Base-by-base conservation (phyloP, 1,284 basidiomycete genomes). In the Boletus hoseneyae region DNA sequence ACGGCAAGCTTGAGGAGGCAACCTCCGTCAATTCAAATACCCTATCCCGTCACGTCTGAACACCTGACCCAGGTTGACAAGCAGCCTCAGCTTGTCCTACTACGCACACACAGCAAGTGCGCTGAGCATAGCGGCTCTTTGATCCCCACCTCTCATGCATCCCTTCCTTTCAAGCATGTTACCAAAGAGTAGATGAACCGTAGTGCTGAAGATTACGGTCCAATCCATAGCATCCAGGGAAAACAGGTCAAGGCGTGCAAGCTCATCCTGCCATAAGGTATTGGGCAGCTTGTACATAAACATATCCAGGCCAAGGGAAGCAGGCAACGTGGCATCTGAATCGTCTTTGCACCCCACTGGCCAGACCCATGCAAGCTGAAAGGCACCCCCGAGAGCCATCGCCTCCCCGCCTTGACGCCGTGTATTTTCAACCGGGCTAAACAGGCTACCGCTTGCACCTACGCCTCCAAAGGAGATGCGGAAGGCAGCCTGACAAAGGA, bases 131-230 rank as follows among this genome's bases (percentile, higher is more conserved):
- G 93, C 91, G 27, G 82, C 73, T 67, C 90, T 73, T 29, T 91
- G 77, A 48, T 93, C 89, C 0, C 77, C 80, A 50, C 85, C 87
- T 51, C 81, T 81, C 13, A 77, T 72, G 9, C 87, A 79, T 1
- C 92, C 90, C 50, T 82, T 82, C 54, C 80, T 83, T 61, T 95
- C 91, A 38, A 93, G 77, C 85, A 98, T 90, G 55, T 91, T 69
- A 3, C 97, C 97, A 67, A 90, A 99, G 5, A 97, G 75, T 1
- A 99, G 64, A 15, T 93, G 80, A 18, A 93, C 80, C 44, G 89
- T 66, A 6, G 90, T 74, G 27, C 86, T 82, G n/a, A 97, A 77
- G 9, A 93, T 73, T 58, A 86, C 84, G 2, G 65, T 63, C 27
- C 95, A 79, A 57, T 90, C 83, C 2, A 73, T 70, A 1, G 72